Percentiles rank a stretch among this genome's conserved stretches.
Evolutionary conservation across 2,329 filamentous ascomycete species (phyloP).

Genomic region (Bipolaris gigantea): DNA sequence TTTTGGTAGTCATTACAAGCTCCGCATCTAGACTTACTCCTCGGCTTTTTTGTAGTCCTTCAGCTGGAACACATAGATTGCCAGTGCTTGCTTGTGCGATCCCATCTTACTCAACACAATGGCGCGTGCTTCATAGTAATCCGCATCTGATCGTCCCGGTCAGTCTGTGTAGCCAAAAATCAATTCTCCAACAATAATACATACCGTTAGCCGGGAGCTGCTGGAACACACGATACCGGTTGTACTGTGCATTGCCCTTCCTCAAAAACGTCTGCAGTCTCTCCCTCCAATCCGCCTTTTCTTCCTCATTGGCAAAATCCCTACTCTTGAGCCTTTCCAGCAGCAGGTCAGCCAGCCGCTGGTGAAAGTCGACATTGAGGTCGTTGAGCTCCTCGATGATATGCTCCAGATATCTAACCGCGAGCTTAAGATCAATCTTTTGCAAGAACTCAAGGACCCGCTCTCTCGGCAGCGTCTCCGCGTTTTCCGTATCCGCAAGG

Average conservation of each 20-base stretch:
- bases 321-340: slow-evolving; percentile 56
- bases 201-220: slow-evolving; percentile 78
- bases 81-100: slow-evolving; percentile 90
- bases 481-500: slow-evolving; percentile 89
- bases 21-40: slow-evolving; percentile 60
- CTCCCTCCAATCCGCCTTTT: slow-evolving; percentile 56
- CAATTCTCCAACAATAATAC: too few relatives aligned
- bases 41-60: slow-evolving; percentile 86
- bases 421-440: slow-evolving; percentile 68
- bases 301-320: slow-evolving; percentile 39
- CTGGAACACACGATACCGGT: slow-evolving; percentile 73
- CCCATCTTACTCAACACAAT: slow-evolving; percentile 94
- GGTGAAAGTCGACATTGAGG: slow-evolving; percentile 81
- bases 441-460: slow-evolving; percentile 75
- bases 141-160: slow-evolving; percentile 61
- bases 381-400: slow-evolving; percentile 87
- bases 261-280: slow-evolving; percentile 75
- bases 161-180: too few relatives aligned
- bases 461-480: slow-evolving; percentile 81
- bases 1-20: not conserved
- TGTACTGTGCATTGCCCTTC: slow-evolving; percentile 73
- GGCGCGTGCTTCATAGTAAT: slow-evolving; percentile 86
- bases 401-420: slow-evolving; percentile 85
- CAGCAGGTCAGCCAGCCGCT: slow-evolving; percentile 75
- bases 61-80: slow-evolving; percentile 96